Evolutionary conservation across 2,329 filamentous ascomycete genomes (phyloP), one percentile per base, ranked within the genome.

Genomic region (Didymella pomorum): DNA sequence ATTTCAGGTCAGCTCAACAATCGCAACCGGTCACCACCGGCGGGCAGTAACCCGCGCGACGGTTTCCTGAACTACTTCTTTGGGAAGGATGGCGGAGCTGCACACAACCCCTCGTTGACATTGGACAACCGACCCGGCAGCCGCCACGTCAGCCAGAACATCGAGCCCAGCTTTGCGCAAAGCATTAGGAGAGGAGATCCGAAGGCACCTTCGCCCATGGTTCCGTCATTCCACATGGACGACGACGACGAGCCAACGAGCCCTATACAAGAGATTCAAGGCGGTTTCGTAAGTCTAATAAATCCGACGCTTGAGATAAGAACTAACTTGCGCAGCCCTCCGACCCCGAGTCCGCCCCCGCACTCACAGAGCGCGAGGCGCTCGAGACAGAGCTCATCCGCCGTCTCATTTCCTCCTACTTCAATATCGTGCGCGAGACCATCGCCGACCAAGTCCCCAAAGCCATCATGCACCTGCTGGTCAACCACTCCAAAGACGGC

Each of bases 11-110:
- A 88, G 11, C 79, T 93, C 69, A 93, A 92, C 11, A 77, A 78
- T 56, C 83, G 89, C 52, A 82, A 86, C 33, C 80, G 80, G 29
- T 89, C 89, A 42, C 87, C 88, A 11, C 83, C 86, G 26, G 83
- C 84, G 25, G 76, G 84, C 48, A 88, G 88, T 56, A 52, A 56
- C 23, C 87, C 91, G 39, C 87, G 89, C 62, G 95, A 99, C 79
- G 96, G 93, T 0, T 99, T 99, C 82, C 79, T 99, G 62, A 98
- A 94, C 79, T 99, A 99, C 79, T 99, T 99, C 80, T 99, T 99
- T 71, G 93, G 95, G 69, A 98, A 99, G 75, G 95, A 99, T 61
- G 91, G 91, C 45, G 83, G 86, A 37, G 78, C 82, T 59, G 72
- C 81, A 37, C 64, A 68, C 44, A 71, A 67, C 71, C 72, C 69